Conservation (phyloP, 257 asterid genomes). For the Haberlea rhodopensis region DNA sequence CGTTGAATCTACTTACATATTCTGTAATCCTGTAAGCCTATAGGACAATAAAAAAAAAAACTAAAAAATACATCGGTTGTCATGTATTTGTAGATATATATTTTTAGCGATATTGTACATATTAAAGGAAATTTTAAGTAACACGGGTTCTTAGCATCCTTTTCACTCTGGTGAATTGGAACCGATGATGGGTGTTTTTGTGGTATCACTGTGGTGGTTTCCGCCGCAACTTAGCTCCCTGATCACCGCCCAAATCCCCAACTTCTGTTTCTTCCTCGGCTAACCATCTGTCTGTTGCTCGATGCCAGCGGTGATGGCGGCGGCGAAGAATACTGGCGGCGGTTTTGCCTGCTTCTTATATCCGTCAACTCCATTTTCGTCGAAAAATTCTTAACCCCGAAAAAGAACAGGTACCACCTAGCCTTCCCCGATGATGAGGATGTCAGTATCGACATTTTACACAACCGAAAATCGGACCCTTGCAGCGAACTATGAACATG, state of each 20-base stretch:
- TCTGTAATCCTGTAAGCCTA: too few species aligned
- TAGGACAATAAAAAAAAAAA: too few species aligned
- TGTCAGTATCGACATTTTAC: constrained; percentile 38
- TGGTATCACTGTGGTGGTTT: constrained; percentile 27
- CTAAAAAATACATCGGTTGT: too few species aligned
- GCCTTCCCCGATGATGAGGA: constrained; percentile 44
- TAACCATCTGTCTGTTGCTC: not conserved
- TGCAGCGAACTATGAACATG: constrained; percentile 10
- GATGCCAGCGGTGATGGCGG: constrained; percentile 24
- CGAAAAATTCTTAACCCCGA: constrained; percentile 48
- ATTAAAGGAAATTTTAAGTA: too few species aligned
- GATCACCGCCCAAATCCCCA: constrained; percentile 51
- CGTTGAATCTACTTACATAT: too few species aligned
- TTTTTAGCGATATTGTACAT: too few species aligned
- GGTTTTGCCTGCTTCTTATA: constrained; percentile 55
- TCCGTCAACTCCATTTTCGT: constrained; percentile 51
- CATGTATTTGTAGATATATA: too few species aligned
- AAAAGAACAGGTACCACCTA: constrained; percentile 50
- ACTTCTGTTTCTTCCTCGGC: constrained; percentile 16
- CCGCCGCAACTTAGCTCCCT: constrained; percentile 59
- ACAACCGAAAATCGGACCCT: constrained; percentile 22
- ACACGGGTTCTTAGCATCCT: too few species aligned
- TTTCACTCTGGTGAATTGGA: constrained; percentile 21
- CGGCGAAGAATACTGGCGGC: constrained; percentile 32
- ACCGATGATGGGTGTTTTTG: constrained; percentile 29